Evolutionary conservation across 192 early-diverging fungal genomes (phyloP), one percentile per base, ranked within the genome.

Genomic region (Mortierella antarctica): DNA sequence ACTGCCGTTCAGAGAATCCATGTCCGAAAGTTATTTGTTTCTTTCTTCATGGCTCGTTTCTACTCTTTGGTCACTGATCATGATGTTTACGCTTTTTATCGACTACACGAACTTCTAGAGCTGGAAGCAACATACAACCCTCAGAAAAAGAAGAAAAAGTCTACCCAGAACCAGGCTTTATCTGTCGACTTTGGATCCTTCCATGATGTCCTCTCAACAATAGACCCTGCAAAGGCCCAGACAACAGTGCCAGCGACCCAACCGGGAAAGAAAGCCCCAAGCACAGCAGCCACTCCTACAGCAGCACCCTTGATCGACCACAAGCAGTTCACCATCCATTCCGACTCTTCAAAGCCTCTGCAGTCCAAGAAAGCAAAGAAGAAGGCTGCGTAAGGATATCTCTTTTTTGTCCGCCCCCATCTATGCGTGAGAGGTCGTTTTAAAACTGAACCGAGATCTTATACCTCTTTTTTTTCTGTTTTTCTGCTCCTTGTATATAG

Each of bases 291-390:
- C 65, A 64, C 57, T 62, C 57, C 65, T 21, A n/a, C 62, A 84
- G 39, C 74, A 75, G 5, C 80, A 72, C 40, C 73, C 74, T 50
- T 71, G 54, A 42, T 79, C 70, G 15, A 81, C 46, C 68, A 71
- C 40, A 65, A 71, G n/a, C 58, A 70, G 55, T 80, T 66, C 42
- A 72, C 77, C 2, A 80, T 80, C 60, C 63, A 80, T 44, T 52
- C 65, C 9, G 71, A 82, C 6, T 67, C 76, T 6, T 78, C 71
- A 14, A 66, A 80, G 15, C 71, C 75, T 50, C 44, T 67, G 11
- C 82, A 83, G 47, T 74, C 79, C 40, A 83, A 87, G 18, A 91
- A 88, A 54, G 88, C 89, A 5, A 83, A 88, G 48, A 87, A 88
- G 55, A 88, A 89, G 79, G 89, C 89, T 57, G 90, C 86, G 75